Base-by-base conservation (phyloP, 352 stramenopile species). In the Phytophthora vignae region DNA sequence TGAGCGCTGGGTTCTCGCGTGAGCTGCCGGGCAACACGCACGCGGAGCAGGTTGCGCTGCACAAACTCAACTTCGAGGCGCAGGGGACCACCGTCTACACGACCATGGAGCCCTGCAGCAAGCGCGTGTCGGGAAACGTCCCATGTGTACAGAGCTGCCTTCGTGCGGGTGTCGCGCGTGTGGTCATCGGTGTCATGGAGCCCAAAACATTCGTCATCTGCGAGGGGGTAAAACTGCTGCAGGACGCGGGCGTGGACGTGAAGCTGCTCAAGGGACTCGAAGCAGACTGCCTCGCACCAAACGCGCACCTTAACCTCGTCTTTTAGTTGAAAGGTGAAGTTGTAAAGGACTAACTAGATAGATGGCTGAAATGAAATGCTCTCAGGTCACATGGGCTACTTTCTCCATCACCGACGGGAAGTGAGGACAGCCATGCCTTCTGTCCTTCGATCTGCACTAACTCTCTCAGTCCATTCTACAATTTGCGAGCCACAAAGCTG, bases 91-190 rank as follows among this genome's bases (percentile, higher is more conserved):
- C 88, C 2, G 77, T 97, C 27, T 97, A 96, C 78, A 96, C 90
- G 22, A 96, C 90, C 11, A 97, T 97, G 91, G 91, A 97, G 84
- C 90, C 91, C 3, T 97, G 91, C 73, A 96, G 87, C 77, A 79
- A 69, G 67, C 81, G 91, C n/a, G 76, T 96, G n/a, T 96, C 90
- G 10, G 90, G 88, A 1, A 96, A 96, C 54, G 81, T 82, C 40
- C 82, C 90, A 14, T 97, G 91, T 65, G 91, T 95, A 9, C 78
- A 92, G 60, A 93, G 78, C 55, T 96, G 90, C 33, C 82, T 96
- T 54, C 85, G 79, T 8, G 88, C 88, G 9, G 71, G 78, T 14
- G 84, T 96, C 10, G 31, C 54, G 11, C 83, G 90, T 58, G 87
- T 97, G 25, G 87, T 97, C 9, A 79, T 97, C 19, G 91, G 90